Percentiles rank a stretch among this genome's conserved stretches.
Conservation (phyloP, 2,329 filamentous ascomycete genomes). For the Arthrobotrys sphaeroides region DNA sequence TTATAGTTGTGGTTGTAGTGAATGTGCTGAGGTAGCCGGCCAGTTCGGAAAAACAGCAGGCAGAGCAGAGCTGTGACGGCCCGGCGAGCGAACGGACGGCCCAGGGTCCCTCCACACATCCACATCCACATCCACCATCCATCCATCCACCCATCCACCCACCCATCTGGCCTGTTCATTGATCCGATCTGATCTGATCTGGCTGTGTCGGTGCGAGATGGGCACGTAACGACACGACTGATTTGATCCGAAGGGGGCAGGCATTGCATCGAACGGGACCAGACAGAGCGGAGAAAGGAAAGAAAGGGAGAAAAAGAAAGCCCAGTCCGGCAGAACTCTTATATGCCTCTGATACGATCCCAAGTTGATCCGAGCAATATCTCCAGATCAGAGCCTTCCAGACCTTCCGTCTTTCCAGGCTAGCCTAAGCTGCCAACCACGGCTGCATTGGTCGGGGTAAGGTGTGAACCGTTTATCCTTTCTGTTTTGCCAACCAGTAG, state of each 20-base stretch:
- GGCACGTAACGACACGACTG: no score
- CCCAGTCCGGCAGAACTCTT: constrained; percentile 8
- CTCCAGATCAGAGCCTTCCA: constrained; percentile 1
- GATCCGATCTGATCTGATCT: no score
- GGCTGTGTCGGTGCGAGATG: no score
- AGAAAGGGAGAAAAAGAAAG: no score
- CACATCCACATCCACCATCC: no score
- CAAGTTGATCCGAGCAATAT: constrained; percentile 9
- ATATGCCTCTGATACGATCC: constrained; percentile 3
- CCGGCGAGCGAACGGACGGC: constrained; percentile 21
- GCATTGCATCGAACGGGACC: no score
- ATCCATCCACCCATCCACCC: no score
- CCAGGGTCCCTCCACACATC: neutral
- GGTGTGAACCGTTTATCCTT: constrained; percentile 49
- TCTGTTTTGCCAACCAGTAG: constrained; percentile 44
- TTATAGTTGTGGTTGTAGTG: neutral
- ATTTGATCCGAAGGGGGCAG: no score
- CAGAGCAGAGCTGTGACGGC: constrained; percentile 4
- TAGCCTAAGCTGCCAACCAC: constrained; percentile 11
- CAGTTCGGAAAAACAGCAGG: constrained; percentile 26
- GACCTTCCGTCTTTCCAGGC: constrained; percentile 1
- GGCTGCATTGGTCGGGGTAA: constrained; percentile 30
- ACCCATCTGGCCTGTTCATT: no score
- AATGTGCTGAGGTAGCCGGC: neutral
- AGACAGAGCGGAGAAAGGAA: no score